Evolutionary conservation across 2,329 filamentous ascomycete genomes (phyloP), one percentile per base, ranked within the genome.

Genomic region (Cordyceps cateniannulata): DNA sequence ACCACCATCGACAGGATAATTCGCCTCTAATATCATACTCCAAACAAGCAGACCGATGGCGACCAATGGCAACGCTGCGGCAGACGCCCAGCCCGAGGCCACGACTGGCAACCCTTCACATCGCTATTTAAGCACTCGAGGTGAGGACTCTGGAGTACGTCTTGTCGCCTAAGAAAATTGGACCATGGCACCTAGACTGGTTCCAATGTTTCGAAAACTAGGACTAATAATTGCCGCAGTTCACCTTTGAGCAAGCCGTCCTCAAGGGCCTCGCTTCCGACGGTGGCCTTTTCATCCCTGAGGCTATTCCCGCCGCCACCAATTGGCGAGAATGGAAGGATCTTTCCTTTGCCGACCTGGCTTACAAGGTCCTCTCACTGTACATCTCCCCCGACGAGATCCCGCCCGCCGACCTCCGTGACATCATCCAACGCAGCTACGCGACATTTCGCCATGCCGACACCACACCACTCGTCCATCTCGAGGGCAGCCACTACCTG

Each of bases 231-330:
- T 64, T 63, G 55, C 22, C 60, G 24, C 66, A 93, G 89, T 82
- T 96, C 67, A 93, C 91, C 57, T 96, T 97, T 73, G 93, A 97
- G 75, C 87, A 92, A 59, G 92, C 92, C 51, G 91, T 96, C 45
- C 81, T 96, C 65, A 96, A 96, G 75, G 92, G 92, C 49, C 85
- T 96, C 61, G 92, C 91, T 62, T 81, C 84, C 50, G 93, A 97
- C 70, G 91, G 91, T 62, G 93, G 93, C 58, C 86, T 96, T 29
- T 96, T 93, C 79, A 88, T 96, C 64, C 93, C 93, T 47, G 88
- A 96, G 71, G 82, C 88, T 65, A 88, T 96, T 64, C 92, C 92
- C 54, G 42, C 44, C 6, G 61, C 61, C 18, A 40, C 56, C 42
- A 42, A 47, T 71, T 90, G 87, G 86, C 77, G 88, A 68, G 81